These are phyloP conservation scores for Niveomyces coronatus DNA, from an alignment of 2,329 filamentous ascomycete genomes.

Conservation along the genomic window DNA sequence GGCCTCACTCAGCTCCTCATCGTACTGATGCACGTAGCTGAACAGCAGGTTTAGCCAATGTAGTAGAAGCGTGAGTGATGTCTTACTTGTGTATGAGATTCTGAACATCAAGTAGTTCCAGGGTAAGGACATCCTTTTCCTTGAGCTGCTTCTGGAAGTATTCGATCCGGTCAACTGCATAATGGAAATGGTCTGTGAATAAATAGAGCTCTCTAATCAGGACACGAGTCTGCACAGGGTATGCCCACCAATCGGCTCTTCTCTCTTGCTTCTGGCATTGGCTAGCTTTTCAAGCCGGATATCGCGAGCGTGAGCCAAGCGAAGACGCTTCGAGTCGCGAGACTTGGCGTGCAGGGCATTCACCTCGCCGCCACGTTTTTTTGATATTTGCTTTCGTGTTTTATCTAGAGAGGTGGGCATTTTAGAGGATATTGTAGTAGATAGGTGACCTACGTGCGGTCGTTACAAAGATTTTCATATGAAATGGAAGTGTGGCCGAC, in stretches of 20 bases:
- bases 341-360: conserved; percentile 79
- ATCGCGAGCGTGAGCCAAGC: conserved; percentile 70
- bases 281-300: conserved; percentile 68
- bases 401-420: conserved; percentile 77
- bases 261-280: conserved; percentile 59
- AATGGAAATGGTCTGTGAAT: not conserved
- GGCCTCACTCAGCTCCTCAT: conserved; percentile 56
- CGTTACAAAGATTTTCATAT: not conserved
- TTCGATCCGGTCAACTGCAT: conserved; percentile 26
- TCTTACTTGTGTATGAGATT: conserved; percentile 50
- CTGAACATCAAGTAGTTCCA: conserved; percentile 48
- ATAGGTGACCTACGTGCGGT: not conserved
- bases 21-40: conserved; percentile 57
- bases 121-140: conserved; percentile 34
- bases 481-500: too few species aligned
- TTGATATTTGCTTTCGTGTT: conserved; percentile 78
- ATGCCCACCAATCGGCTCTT: conserved; percentile 60
- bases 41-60: conserved; percentile 17
- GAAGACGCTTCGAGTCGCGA: conserved; percentile 71
- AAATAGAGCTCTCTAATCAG: too few species aligned
- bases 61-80: not conserved
- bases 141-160: conserved; percentile 62
- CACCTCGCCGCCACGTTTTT: conserved; percentile 69
- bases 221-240: too few species aligned
- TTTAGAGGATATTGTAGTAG: conserved; percentile 16